Base-by-base conservation (phyloP, 345 rosid species). In the Murraya koenigii region DNA sequence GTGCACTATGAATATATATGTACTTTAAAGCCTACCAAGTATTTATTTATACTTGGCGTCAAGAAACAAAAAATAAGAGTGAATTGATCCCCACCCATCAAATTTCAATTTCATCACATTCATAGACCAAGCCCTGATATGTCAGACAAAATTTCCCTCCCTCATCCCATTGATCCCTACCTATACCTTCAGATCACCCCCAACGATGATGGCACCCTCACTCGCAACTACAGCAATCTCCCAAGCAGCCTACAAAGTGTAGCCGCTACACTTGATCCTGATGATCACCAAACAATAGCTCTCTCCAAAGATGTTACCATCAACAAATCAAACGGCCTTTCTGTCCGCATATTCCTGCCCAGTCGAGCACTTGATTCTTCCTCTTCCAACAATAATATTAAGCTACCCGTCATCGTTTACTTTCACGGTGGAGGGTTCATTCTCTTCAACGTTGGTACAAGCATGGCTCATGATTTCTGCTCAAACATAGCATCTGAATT, bases 381-480 rank as follows among this genome's bases (percentile, higher is more conserved):
- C 49, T 9, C 55, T 20, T 26, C 82, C 6, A 25, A 7, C 14
- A 44, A 44, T 44, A 23, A 22, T 38, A 47, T 25, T 9, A 88
- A 86, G 60, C 82, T 93, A 14, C 97, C 98, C 20, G 81, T 92
- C 77, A 20, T 92, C 1, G 80, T 92, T 30, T 88, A 83, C 71
- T 88, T 74, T 84, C 95, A 90, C 56, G 94, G 89, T 8, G 93
- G 94, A 14, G 94, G 92, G 2, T 91, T 91, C 85, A n/a, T 90
- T 62, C 7, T 75, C 25, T 8, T 71, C 66, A 85, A 84, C 72
- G 84, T 87, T 1, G 86, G 83, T 54, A 11, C 82, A 0, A 65
- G 30, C 0, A 0, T 13, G 17, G 13, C 0, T 69, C 87, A 88
- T 17, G 83, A 78, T 28, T 86, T 89, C 69, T 86, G 89, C 83